Percentiles rank a stretch among this genome's conserved stretches.
Conservation (phyloP, 164 flowering plant species). For the Taxillus chinensis region DNA sequence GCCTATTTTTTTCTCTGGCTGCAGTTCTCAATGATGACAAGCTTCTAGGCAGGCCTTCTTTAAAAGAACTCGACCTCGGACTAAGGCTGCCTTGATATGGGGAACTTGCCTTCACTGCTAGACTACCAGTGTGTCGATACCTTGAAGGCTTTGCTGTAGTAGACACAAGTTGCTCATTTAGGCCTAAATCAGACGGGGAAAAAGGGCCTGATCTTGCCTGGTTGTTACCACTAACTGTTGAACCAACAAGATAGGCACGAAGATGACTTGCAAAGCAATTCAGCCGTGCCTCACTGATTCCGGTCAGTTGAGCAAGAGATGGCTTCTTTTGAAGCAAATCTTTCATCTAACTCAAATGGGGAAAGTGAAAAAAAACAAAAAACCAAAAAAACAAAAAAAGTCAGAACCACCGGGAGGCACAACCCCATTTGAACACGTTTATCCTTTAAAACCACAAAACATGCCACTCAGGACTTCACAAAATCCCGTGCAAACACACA, state of each 20-base stretch:
- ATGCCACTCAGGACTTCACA: background rate
- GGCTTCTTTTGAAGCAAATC: slow-evolving; percentile 61
- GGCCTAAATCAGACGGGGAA: slow-evolving; percentile 15
- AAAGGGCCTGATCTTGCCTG: slow-evolving; percentile 16
- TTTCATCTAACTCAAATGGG: slow-evolving; percentile 48
- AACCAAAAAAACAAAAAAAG: background rate
- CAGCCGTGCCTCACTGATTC: slow-evolving; percentile 76
- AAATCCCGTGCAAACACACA: no score
- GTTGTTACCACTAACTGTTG: slow-evolving; percentile 17
- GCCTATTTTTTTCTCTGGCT: slow-evolving; percentile 43
- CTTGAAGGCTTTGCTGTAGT: slow-evolving; percentile 24
- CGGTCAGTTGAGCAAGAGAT: slow-evolving; percentile 71
- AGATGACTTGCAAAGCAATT: slow-evolving; percentile 69
- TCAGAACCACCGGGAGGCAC: background rate
- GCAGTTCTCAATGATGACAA: slow-evolving; percentile 29
- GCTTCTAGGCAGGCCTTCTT: slow-evolving; percentile 44
- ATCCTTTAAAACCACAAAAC: background rate
- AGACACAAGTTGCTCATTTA: slow-evolving; percentile 12
- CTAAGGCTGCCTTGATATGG: slow-evolving; percentile 52
- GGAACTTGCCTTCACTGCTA: slow-evolving; percentile 26
- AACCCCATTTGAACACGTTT: no score
- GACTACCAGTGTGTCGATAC: slow-evolving; percentile 22
- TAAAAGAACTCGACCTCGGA: slow-evolving; percentile 57
- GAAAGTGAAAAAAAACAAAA: background rate
- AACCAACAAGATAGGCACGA: slow-evolving; percentile 59